Evolutionary conservation across 2,329 filamentous ascomycete genomes (phyloP).

Genomic region (Colletotrichum sp.): DNA sequence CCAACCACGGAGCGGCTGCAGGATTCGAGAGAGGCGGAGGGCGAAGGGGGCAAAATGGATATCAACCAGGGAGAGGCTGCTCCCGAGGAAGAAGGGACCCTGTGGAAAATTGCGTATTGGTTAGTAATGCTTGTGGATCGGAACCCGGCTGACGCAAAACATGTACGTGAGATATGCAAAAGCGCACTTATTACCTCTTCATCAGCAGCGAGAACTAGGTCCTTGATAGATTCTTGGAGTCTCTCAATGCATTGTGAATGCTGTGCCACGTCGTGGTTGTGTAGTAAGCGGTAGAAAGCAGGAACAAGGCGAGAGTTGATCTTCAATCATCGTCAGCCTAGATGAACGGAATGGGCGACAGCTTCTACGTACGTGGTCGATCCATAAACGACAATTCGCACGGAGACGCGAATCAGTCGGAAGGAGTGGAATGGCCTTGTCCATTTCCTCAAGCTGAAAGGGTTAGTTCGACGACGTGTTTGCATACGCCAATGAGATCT

Average conservation of each 20-base stretch:
- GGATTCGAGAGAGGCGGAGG: constrained; percentile 68
- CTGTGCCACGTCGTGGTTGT: constrained; percentile 64
- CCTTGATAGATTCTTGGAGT: constrained; percentile 68
- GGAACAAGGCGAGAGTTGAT: constrained; percentile 81
- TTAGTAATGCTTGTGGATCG: not conserved
- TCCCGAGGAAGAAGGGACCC: constrained; percentile 72
- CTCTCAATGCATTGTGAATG: constrained; percentile 65
- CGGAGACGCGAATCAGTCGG: constrained; percentile 69
- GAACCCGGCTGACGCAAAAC: not conserved
- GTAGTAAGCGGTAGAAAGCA: constrained; percentile 75
- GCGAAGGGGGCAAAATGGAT: constrained; percentile 80
- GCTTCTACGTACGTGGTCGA: constrained; percentile 66
- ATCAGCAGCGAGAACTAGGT: constrained; percentile 52
- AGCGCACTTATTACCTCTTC: constrained; percentile 36
- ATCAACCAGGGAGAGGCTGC: constrained; percentile 68
- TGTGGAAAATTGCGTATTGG: constrained; percentile 21
- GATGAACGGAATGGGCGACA: not conserved
- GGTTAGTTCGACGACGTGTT: not conserved
- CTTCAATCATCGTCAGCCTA: constrained; percentile 37
- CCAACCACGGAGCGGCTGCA: constrained; percentile 71
- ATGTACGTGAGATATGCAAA: not conserved
- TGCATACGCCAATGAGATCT: not conserved
- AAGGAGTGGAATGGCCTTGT: constrained; percentile 64
- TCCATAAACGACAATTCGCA: constrained; percentile 80
- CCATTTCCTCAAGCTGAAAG: constrained; percentile 73